phyloP scores from a whole-genome alignment of 2,329 filamentous ascomycete genomes.

The Amauroascus niger region DNA sequence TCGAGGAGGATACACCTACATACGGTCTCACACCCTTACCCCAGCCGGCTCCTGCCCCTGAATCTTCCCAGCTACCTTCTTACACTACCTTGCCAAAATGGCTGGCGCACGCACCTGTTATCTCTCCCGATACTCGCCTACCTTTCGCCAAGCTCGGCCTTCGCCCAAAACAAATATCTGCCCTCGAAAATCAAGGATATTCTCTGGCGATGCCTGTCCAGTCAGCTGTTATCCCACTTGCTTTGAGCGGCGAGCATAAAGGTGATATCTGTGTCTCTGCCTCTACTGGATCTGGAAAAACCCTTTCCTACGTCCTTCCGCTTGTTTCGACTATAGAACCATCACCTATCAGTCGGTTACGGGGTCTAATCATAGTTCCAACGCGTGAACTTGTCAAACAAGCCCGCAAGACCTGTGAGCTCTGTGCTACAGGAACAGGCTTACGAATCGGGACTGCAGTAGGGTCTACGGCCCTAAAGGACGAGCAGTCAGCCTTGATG shows the following conservation, averaged over 20 bases:
- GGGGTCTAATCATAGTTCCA: slow-evolving; percentile 76
- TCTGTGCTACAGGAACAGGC: slow-evolving; percentile 60
- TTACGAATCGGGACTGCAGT: slow-evolving; percentile 73
- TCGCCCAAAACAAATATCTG: slow-evolving; percentile 48
- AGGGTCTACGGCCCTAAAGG: slow-evolving; percentile 64
- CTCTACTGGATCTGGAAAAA: slow-evolving; percentile 92
- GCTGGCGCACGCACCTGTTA: slow-evolving; percentile 65
- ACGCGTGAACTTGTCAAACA: slow-evolving; percentile 86
- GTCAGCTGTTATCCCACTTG: slow-evolving; percentile 65
- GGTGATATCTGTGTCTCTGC: slow-evolving; percentile 86
- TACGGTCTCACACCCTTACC: slow-evolving; percentile 74
- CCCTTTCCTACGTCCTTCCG: slow-evolving; percentile 79
- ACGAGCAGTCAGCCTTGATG: slow-evolving; percentile 54
- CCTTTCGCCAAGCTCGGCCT: slow-evolving; percentile 59
- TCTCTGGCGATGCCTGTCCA: slow-evolving; percentile 68
- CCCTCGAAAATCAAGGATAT: slow-evolving; percentile 60
- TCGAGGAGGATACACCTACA: slow-evolving; percentile 32
- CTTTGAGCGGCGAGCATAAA: slow-evolving; percentile 56
- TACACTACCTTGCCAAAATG: slow-evolving; percentile 72
- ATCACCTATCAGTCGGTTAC: slow-evolving; percentile 54
- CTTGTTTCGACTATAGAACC: slow-evolving; percentile 67
- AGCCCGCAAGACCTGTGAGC: slow-evolving; percentile 66
- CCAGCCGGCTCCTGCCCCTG: slow-evolving; percentile 54
- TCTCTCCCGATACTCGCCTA: slow-evolving; percentile 50
- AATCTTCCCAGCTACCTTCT: slow-evolving; percentile 50